Conservation (phyloP, 2,329 filamentous ascomycete species). For the Pyrenochaeta sp. region DNA sequence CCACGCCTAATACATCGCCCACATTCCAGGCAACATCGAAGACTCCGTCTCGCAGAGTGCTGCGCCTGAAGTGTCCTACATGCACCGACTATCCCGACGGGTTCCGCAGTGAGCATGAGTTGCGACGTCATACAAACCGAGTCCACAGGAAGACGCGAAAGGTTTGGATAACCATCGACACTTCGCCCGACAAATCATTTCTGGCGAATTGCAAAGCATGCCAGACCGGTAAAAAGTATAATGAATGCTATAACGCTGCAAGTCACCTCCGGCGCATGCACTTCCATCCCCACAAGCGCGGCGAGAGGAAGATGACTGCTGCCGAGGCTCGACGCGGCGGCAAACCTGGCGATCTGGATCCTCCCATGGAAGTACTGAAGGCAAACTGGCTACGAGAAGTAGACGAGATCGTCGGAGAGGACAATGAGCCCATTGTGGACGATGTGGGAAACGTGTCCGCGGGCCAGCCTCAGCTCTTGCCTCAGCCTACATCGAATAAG, state of each 20-base stretch:
- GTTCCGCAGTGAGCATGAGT: slow-evolving; percentile 86
- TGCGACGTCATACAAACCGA: slow-evolving; percentile 62
- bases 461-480: slow-evolving; percentile 15
- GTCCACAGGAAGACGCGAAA: slow-evolving; percentile 71
- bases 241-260: slow-evolving; percentile 92
- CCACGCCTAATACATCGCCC: slow-evolving; percentile 41
- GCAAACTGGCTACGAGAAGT: slow-evolving; percentile 66
- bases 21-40: slow-evolving; percentile 41
- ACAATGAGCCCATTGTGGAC: slow-evolving; percentile 31
- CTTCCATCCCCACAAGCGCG: slow-evolving; percentile 74
- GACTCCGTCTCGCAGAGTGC: slow-evolving; percentile 41
- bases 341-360: slow-evolving; percentile 63
- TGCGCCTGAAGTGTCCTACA: slow-evolving; percentile 62
- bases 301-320: slow-evolving; percentile 62
- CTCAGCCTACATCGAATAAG: slow-evolving; percentile 25
- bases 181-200: slow-evolving; percentile 67
- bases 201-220: slow-evolving; percentile 87
- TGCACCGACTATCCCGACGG: slow-evolving; percentile 79
- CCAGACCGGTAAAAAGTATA: slow-evolving; percentile 78
- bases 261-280: slow-evolving; percentile 88
- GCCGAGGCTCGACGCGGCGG: slow-evolving; percentile 67
- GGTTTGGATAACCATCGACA: slow-evolving; percentile 71
- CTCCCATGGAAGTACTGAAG: slow-evolving; percentile 69
- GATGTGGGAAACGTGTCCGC: slow-evolving; percentile 31
- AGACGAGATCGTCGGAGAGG: slow-evolving; percentile 54